Evolutionary conservation across 352 stramenopile genomes (phyloP), one percentile per base, ranked within the genome.

Genomic region (Globisporangium uncinulatum): DNA sequence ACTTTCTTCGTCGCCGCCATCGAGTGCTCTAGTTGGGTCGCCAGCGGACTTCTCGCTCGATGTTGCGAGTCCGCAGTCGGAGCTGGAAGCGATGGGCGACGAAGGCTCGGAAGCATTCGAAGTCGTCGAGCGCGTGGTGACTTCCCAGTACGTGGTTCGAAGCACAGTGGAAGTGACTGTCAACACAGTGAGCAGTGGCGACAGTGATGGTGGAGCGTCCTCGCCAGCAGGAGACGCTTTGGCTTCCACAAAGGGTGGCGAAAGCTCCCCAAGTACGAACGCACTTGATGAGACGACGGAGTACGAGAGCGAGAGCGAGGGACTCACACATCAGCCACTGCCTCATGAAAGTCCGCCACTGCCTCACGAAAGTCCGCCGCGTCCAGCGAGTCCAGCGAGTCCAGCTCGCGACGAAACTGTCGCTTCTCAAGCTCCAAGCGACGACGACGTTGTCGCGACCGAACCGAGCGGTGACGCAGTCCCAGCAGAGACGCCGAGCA

Each of bases 31-130:
- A 9, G 8, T 9, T 13, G 37, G 39, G 51, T 57, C 39, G 17
- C 52, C 52, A 17, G 11, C 17, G 1, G 41, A 57, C 41, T 57
- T 24, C n/a, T 57, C 52, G 11, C 42, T 43, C 14, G 52, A 51
- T 6, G 13, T 51, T 5, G 37, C 9, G 1, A 19, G 41, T 1
- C 24, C 37, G n/a, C 52, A 10, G 9, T n/a, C 31, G 17, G 37
- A 19, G 19, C 36, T 19, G 9, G 44, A 45, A 14, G 19, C 46
- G 14, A n/a, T 34, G 1, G 54, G 41, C 21, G 46, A 51, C 14
- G 37, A 14, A n/a, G 41, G 19, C 41, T 20, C 14, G 13, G 45
- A 54, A 8, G 41, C 41, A 36, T 42, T 47, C 29, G 44, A 21
- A 10, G 44, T 48, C 5, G 44, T 47, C 6, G 32, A 37, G 13